Conservation (phyloP, 768 basidiomycete species). For the Lentinula guzmanii region DNA sequence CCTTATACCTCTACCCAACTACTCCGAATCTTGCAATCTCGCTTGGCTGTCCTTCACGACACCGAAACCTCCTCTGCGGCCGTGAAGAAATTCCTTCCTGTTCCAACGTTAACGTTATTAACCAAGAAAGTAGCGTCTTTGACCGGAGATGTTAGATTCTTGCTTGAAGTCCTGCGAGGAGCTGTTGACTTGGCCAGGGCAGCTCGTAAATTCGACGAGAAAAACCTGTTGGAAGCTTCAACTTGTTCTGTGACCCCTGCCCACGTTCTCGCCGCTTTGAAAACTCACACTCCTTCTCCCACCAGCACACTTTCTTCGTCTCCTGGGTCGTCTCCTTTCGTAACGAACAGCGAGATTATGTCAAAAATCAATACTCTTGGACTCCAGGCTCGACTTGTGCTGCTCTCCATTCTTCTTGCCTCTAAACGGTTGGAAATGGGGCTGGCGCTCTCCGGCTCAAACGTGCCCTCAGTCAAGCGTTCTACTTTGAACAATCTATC, state of each 20-base stretch:
- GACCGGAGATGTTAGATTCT: slow-evolving; percentile 77
- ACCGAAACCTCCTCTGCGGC: slow-evolving; percentile 22
- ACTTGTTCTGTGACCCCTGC: slow-evolving; percentile 46
- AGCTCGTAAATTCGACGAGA: slow-evolving; percentile 12
- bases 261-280: slow-evolving; percentile 70
- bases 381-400: slow-evolving; percentile 66
- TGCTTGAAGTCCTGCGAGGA: slow-evolving; percentile 76
- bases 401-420: slow-evolving; percentile 60
- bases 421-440: slow-evolving; percentile 55
- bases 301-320: slow-evolving; percentile 9
- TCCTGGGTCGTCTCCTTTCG: slow-evolving; percentile 14
- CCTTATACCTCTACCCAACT: slow-evolving; percentile 75
- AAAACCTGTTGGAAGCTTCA: slow-evolving; percentile 23
- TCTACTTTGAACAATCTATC: slow-evolving; percentile 27
- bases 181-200: slow-evolving; percentile 69
- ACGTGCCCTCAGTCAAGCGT: slow-evolving; percentile 43
- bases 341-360: slow-evolving; percentile 54
- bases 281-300: slow-evolving; percentile 52
- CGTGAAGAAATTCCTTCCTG: slow-evolving; percentile 53
- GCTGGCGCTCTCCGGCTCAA: slow-evolving; percentile 41
- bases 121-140: slow-evolving; percentile 77
- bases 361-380: slow-evolving; percentile 64
- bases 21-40: slow-evolving; percentile 57
- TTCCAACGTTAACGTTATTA: slow-evolving; percentile 59
- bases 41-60: slow-evolving; percentile 50